A percentile compares a stretch with the other conserved stretches of the same genome.
These are phyloP conservation scores for Pholiota microspora DNA, from an alignment of 768 basidiomycete species.

Conservation along the genomic window DNA sequence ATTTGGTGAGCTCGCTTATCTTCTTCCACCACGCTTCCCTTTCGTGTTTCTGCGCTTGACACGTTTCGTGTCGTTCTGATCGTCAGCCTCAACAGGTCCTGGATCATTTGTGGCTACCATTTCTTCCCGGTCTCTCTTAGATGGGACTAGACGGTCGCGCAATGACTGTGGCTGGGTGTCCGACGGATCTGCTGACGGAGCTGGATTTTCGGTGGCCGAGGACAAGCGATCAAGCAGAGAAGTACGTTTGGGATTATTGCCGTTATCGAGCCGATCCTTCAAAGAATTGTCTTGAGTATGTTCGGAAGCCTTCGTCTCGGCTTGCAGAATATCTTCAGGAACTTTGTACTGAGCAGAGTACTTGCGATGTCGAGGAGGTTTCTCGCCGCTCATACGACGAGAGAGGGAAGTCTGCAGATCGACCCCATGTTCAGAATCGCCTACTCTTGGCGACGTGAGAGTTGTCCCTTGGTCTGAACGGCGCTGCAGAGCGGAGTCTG, in stretches of 20 bases:
- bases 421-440: background rate
- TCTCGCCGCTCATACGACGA: slow-evolving; percentile 15
- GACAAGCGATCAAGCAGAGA: slow-evolving; percentile 33
- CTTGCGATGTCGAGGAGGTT: slow-evolving; percentile 16
- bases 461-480: background rate
- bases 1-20: background rate
- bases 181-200: slow-evolving; percentile 2
- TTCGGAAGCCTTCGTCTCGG: background rate
- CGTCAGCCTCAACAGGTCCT: slow-evolving; percentile 25
- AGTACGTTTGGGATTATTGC: slow-evolving; percentile 3
- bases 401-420: slow-evolving; percentile 8
- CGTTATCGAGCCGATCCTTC: slow-evolving; percentile 15
- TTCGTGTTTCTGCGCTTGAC: slow-evolving; percentile 26
- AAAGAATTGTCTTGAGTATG: slow-evolving; percentile 3
- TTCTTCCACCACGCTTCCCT: slow-evolving; percentile 23
- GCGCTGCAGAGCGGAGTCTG: background rate
- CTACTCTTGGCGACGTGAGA: background rate
- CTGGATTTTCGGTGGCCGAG: slow-evolving; percentile 18
- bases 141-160: slow-evolving; percentile 38
- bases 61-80: slow-evolving; percentile 28
- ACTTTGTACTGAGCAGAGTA: background rate
- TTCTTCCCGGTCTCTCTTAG: slow-evolving; percentile 40
- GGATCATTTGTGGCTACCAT: slow-evolving; percentile 15
- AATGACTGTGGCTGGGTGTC: slow-evolving; percentile 25
- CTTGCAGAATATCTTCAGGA: background rate